A percentile compares a stretch with the other conserved stretches of the same genome.
Conservation (phyloP, 2,329 filamentous ascomycete genomes). For the Colletotrichum eremochloae region DNA sequence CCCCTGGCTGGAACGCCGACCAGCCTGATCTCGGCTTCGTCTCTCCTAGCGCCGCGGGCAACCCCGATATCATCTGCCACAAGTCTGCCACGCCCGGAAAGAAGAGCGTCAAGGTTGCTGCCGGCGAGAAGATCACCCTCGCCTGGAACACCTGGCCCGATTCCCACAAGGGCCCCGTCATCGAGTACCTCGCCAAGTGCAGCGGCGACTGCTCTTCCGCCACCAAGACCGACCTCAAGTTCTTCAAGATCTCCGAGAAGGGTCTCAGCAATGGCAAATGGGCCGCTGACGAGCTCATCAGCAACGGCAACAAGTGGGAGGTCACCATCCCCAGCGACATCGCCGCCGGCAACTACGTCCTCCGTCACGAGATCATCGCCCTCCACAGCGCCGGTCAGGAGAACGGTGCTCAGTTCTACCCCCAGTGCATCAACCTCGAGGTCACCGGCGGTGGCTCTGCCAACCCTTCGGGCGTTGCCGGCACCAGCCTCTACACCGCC, state of each 20-base stretch:
- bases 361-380: constrained; percentile 68
- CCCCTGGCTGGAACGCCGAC: constrained; percentile 43
- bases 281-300: constrained; percentile 66
- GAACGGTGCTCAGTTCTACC: constrained; percentile 63
- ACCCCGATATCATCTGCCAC: constrained; percentile 63
- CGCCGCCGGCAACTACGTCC: constrained; percentile 66
- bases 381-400: constrained; percentile 61
- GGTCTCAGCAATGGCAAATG: constrained; percentile 67
- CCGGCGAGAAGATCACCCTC: constrained; percentile 70
- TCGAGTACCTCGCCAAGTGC: constrained; percentile 72
- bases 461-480: constrained; percentile 48
- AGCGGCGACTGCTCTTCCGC: constrained; percentile 66
- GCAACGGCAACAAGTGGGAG: constrained; percentile 60
- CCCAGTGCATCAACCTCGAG: constrained; percentile 64
- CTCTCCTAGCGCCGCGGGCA: constrained; percentile 55
- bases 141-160: constrained; percentile 76
- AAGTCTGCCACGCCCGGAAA: constrained; percentile 56
- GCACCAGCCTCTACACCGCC: constrained; percentile 53
- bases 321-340: constrained; percentile 62
- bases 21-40: constrained; percentile 60
- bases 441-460: constrained; percentile 56
- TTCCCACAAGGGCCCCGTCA: constrained; percentile 72
- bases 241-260: constrained; percentile 71
- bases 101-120: constrained; percentile 61
- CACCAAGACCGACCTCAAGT: constrained; percentile 65